Evolutionary conservation across 2,329 filamentous ascomycete species (phyloP).

Genomic region (Fusarium annulatum): DNA sequence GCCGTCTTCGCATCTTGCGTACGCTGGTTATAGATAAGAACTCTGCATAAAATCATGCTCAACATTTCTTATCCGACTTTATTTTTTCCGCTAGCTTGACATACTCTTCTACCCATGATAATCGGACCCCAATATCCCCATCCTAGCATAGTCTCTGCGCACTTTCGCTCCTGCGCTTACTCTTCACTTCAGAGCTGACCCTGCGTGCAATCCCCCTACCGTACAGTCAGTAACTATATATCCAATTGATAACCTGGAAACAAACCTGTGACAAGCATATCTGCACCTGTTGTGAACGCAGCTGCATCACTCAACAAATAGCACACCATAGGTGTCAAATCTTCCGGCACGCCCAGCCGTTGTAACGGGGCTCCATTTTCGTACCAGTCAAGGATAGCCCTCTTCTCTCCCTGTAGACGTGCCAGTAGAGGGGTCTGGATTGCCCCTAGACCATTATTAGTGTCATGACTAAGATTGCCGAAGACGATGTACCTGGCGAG

Average conservation of each 20-base stretch:
- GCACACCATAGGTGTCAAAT: not conserved
- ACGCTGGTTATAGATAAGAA: fast-evolving
- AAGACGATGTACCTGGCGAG: not conserved
- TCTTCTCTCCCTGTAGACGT: not conserved
- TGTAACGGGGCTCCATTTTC: not conserved
- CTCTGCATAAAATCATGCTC: fast-evolving
- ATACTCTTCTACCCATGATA: fast-evolving
- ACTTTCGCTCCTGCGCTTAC: too few relatives aligned
- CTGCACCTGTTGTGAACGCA: not conserved
- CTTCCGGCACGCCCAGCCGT: not conserved
- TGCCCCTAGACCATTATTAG: not conserved
- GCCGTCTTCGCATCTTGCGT: fast-evolving
- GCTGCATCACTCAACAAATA: not conserved
- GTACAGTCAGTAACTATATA: not conserved
- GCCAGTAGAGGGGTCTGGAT: not conserved
- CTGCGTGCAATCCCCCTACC: not conserved
- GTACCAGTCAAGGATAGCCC: not conserved
- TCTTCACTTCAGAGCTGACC: not conserved
- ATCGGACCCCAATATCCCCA: fast-evolving
- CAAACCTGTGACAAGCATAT: not conserved
- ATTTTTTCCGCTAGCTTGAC: too few relatives aligned
- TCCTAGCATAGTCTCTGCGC: fast-evolving
- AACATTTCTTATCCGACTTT: fast-evolving
- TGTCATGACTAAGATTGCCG: fast-evolving
- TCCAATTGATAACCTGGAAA: fast-evolving